These are phyloP conservation scores for Dispira parvispora DNA, from an alignment of 192 early-diverging fungal genomes.

Conservation along the genomic window DNA sequence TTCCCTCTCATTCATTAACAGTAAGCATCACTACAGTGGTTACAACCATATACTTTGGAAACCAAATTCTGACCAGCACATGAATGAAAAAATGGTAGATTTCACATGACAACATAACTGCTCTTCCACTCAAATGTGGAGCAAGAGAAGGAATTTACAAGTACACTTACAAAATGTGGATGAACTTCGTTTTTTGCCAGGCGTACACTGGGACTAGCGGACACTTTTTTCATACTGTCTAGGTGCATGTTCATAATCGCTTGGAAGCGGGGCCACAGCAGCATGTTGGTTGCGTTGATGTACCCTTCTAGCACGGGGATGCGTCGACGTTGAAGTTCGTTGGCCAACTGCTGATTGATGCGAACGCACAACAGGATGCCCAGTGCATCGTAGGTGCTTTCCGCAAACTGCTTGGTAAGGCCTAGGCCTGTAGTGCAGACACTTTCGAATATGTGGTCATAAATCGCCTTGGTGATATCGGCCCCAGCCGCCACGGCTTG, in stretches of 20 bases:
- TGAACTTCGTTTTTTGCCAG: slow-evolving; percentile 42
- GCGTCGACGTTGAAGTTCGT: slow-evolving; percentile 54
- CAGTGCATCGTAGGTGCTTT: slow-evolving; percentile 70
- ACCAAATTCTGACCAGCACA: too few species aligned
- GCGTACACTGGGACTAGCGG: not conserved
- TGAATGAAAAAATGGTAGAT: too few species aligned
- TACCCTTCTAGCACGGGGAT: slow-evolving; percentile 77
- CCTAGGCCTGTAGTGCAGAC: slow-evolving; percentile 23
- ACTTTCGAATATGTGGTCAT: slow-evolving; percentile 79
- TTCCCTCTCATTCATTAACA: too few species aligned
- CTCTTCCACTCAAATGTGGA: too few species aligned
- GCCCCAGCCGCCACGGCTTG: slow-evolving; percentile 28
- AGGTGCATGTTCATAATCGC: slow-evolving; percentile 77
- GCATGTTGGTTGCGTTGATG: slow-evolving; percentile 79
- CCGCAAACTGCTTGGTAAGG: slow-evolving; percentile 50
- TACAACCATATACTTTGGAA: too few species aligned
- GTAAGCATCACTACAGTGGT: too few species aligned
- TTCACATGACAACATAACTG: too few species aligned
- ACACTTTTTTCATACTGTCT: slow-evolving; percentile 70
- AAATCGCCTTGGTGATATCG: slow-evolving; percentile 48
- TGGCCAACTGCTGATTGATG: slow-evolving; percentile 61
- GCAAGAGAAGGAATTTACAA: not conserved
- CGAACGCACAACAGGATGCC: slow-evolving; percentile 81
- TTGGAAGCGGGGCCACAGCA: slow-evolving; percentile 81
- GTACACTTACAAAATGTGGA: slow-evolving; percentile 56